These are phyloP conservation scores for Letharia columbiana DNA, from an alignment of 495 filamentous ascomycete genomes.

Conservation along the genomic window DNA sequence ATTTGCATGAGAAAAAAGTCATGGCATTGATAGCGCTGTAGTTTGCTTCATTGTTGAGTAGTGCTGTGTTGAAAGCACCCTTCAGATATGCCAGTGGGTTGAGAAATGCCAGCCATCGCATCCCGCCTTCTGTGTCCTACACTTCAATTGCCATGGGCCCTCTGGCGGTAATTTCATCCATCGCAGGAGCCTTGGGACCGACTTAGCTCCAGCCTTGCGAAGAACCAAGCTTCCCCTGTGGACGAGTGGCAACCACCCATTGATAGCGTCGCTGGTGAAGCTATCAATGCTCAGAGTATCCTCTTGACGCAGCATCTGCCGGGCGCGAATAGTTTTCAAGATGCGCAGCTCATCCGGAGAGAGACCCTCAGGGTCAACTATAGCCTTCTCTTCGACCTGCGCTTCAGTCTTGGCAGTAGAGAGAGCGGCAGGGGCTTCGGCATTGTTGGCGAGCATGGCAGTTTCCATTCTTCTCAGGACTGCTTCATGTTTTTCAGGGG, in stretches of 20 bases:
- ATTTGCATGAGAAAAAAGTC: no score
- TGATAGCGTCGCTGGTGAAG: slow-evolving; percentile 32
- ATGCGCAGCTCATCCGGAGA: slow-evolving; percentile 29
- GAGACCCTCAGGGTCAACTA: slow-evolving; percentile 2
- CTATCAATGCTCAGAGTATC: slow-evolving; percentile 31
- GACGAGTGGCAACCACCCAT: slow-evolving; percentile 30
- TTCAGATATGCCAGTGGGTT: background rate
- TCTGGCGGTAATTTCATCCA: background rate
- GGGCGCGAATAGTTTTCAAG: slow-evolving; percentile 29
- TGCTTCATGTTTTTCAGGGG: slow-evolving; percentile 20
- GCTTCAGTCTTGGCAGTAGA: slow-evolving; percentile 9
- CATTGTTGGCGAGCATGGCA: background rate
- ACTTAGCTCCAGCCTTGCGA: slow-evolving; percentile 9
- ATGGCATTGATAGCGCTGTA: no score
- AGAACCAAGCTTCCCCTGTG: slow-evolving; percentile 31
- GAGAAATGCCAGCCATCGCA: background rate
- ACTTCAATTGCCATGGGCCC: background rate
- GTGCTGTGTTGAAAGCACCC: background rate
- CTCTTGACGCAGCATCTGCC: slow-evolving; percentile 25
- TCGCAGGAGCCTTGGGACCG: background rate
- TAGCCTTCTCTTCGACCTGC: background rate
- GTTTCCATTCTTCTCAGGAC: slow-evolving; percentile 26
- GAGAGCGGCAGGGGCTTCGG: background rate
- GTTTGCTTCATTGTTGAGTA: background rate
- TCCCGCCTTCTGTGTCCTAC: background rate